Conservation (phyloP, 345 rosid species). For the Durio zibethinus region DNA sequence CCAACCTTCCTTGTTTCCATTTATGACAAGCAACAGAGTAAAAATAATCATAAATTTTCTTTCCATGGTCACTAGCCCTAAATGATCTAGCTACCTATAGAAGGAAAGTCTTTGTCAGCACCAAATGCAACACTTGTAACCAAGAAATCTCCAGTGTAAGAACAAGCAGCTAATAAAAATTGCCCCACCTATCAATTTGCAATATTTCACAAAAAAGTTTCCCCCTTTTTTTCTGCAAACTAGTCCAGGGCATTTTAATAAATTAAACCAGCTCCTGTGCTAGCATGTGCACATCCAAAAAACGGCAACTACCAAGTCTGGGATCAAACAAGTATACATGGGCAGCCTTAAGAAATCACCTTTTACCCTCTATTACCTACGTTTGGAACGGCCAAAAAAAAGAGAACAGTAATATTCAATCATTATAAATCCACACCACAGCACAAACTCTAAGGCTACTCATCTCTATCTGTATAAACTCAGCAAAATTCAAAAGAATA, state of each 20-base stretch:
- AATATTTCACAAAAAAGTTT: not conserved
- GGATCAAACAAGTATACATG: not conserved
- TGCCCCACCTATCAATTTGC: not conserved
- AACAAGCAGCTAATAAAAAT: not conserved
- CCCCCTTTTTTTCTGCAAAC: not conserved
- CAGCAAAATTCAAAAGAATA: not conserved
- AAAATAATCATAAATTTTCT: not conserved
- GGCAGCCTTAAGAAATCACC: no score
- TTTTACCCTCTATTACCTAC: not conserved
- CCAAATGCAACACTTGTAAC: not conserved
- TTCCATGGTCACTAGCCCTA: not conserved
- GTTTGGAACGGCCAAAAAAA: not conserved
- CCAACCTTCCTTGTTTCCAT: not conserved
- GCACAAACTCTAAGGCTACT: not conserved
- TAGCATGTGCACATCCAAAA: not conserved
- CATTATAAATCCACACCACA: not conserved
- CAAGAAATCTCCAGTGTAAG: not conserved
- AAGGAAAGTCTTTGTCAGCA: not conserved
- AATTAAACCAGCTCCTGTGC: not conserved
- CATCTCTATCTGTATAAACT: not conserved
- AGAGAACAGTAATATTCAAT: not conserved
- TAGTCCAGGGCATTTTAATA: not conserved
- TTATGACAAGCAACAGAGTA: not conserved
- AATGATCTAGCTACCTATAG: not conserved
- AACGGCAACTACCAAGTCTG: not conserved